A percentile compares a stretch with the other conserved stretches of the same genome.
Evolutionary conservation across 352 stramenopile genomes (phyloP).

Genomic region (Globisporangium okanoganense): DNA sequence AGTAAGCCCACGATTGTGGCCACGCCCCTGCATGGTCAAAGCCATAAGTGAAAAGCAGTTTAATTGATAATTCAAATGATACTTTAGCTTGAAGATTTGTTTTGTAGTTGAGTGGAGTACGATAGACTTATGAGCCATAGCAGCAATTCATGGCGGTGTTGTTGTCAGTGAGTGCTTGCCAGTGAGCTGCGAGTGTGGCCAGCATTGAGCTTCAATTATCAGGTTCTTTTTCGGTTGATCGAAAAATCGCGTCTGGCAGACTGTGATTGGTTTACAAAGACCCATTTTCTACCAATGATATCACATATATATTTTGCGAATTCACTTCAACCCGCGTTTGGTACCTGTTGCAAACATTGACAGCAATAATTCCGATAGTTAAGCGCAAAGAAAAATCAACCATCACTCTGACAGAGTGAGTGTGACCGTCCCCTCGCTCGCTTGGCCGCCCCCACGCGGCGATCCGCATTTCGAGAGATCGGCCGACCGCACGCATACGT

Average conservation of each 20-base stretch:
- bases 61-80: too few species aligned
- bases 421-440: background rate
- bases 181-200: too few species aligned
- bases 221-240: background rate
- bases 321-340: background rate
- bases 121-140: too few species aligned
- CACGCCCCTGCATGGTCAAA: background rate
- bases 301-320: background rate
- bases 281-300: background rate
- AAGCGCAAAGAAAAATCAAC: background rate
- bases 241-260: background rate
- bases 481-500: background rate
- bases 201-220: background rate
- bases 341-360: background rate
- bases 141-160: too few species aligned
- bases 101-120: background rate
- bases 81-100: too few species aligned
- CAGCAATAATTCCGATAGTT: constrained; percentile 1
- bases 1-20: background rate
- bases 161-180: too few species aligned
- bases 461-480: constrained; percentile 10
- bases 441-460: background rate
- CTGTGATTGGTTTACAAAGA: background rate
- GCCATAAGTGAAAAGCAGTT: too few species aligned
- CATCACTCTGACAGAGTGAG: constrained; percentile 1